Percentiles rank a stretch among this genome's conserved stretches.
phyloP scores from a whole-genome alignment of 805 yeast species.

The Barnettozyma populi region DNA sequence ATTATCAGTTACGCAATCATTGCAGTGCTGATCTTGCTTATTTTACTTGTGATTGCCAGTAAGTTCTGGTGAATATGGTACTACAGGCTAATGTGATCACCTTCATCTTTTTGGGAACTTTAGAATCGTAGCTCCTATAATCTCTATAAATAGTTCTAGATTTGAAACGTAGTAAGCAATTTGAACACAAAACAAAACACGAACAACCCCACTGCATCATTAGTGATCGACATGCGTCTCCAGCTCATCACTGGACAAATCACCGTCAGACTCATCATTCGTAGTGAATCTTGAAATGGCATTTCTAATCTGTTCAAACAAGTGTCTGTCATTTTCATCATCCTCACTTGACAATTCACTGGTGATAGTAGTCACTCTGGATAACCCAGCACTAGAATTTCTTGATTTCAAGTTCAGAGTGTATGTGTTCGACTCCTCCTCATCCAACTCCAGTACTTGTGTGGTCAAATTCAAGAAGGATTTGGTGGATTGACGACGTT shows the following conservation, averaged over 20 bases:
- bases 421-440: conserved; percentile 43
- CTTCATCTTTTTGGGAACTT: neutral
- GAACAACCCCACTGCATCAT: neutral
- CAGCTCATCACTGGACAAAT: conserved; percentile 50
- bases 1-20: conserved; percentile 88
- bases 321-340: conserved; percentile 25
- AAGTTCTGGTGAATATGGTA: conserved; percentile 36
- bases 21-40: conserved; percentile 76
- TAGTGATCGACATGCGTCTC: conserved; percentile 36
- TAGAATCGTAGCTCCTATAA: neutral
- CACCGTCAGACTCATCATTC: conserved; percentile 16
- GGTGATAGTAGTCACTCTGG: conserved; percentile 16
- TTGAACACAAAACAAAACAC: neutral
- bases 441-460: conserved; percentile 59
- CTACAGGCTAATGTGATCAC: neutral
- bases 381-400: conserved; percentile 16
- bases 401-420: conserved; percentile 19
- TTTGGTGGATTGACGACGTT: conserved; percentile 69
- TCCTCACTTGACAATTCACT: conserved; percentile 8
- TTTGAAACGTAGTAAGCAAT: too few relatives aligned
- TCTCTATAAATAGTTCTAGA: neutral
- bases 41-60: conserved; percentile 75
- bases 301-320: conserved; percentile 36
- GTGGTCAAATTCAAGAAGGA: conserved; percentile 66
- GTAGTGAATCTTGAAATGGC: conserved; percentile 33